Evolutionary conservation across 2,329 filamentous ascomycete species (phyloP), one percentile per base, ranked within the genome.

Genomic region (Colletotrichum somersetense): DNA sequence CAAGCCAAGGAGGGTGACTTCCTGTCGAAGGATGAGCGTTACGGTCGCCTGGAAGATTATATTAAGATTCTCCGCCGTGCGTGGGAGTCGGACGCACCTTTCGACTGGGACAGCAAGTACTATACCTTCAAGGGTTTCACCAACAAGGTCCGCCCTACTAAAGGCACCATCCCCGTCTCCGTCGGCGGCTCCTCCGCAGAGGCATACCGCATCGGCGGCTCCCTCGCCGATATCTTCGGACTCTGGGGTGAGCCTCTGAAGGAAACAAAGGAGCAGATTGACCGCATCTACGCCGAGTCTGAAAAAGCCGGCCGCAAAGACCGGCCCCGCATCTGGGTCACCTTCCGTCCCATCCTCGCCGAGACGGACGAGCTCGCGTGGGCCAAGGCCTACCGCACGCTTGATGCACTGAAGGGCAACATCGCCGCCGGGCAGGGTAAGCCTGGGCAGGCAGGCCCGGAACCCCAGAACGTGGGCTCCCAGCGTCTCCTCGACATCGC

Each of bases 181-280:
- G 88, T 91, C 0, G 89, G 89, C 12, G 89, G 89, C 0, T 89
- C 87, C 0, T 90, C 88, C 0, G 84, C 86, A 23, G 88, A 87
- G 5, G 89, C 89, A 0, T 91, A 91, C 78, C 86, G 88, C 30
- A 82, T 90, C 50, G 89, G 89, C 33, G 89, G 89, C 38, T 80
- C 85, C 0, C 82, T 90, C 2, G 89, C 85, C 38, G 89, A 91
- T 73, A 91, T 91, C 75, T 91, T 91, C 73, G 89, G 89, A 0
- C 85, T 91, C 5, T 91, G 89, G 89, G 89, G 89, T 14, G 89
- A 91, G 76, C 89, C 89, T 1, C 81, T 91, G 2, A 89, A 90
- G 79, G 89, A 91, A 77, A 91, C 89, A 0, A 88, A 88, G 79
- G 83, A 91, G 75, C 89, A 91, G 77, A 89, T 91, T 74, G 87